Base-by-base conservation (phyloP, 2,329 filamentous ascomycete species). In the Cytospora piceicola region DNA sequence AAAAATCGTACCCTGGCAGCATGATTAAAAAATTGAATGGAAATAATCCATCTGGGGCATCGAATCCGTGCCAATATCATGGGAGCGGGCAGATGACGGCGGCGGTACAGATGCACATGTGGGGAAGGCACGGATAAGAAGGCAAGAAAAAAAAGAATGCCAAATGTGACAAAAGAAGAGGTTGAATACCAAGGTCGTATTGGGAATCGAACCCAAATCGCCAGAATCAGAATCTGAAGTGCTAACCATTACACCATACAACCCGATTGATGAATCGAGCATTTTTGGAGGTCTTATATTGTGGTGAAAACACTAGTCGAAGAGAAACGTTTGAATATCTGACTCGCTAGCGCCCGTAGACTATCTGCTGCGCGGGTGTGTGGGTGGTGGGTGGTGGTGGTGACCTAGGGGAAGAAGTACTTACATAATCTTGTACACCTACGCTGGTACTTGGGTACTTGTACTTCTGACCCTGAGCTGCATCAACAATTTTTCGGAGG, bases 401-500 rank as follows among this genome's bases (percentile, higher is more conserved):
- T 8, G 4, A 46, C 42, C 42, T 46, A 46, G 42, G 42, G 9
- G 22, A 20, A 20, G 8, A 46, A 20, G 17, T 9, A 46, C 42
- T n/a, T 46, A 49, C 42, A n/a, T 22, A 49, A 20, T 49, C 17
- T 20, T 12, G n/a, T 49, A 12, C 39, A 42, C 39, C 39, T 42
- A 20, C 12, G 22, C n/a, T 34, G 39, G 30, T 63, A 63, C 61
- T 42, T 57, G 11, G 61, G 36, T 62, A 56, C 60, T 34, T 39
- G 53, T 22, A 22, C 1, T 22, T 36, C n/a, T 24, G 49, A 51
- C 30, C 42, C 46, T 34, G 61, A 63, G 61, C 61, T 63, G 61
- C 27, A 42, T 42, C 53, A 57, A 55, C 61, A 57, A 63, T 57
- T 63, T 63, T 63, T 63, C 61, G 55, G 61, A 55, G 53, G 29